phyloP scores from a whole-genome alignment of 352 stramenopile genomes.

The Phytophthora sansomeana region DNA sequence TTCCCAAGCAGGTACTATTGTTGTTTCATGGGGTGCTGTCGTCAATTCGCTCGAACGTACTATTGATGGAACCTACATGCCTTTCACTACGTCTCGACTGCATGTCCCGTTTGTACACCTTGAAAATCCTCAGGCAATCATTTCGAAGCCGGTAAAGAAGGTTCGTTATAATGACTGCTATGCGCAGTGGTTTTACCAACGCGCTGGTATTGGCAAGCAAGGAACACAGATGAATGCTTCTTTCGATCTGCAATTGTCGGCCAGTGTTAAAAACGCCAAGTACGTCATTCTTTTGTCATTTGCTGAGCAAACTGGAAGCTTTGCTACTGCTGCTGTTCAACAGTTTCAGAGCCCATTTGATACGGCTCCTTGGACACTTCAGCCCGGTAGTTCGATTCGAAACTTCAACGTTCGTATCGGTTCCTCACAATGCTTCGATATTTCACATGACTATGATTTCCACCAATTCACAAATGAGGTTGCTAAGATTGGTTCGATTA shows the following conservation, averaged over 20 bases:
- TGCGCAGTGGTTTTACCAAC: conserved; percentile 14
- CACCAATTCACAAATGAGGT: too few species aligned
- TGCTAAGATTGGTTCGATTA: too few species aligned
- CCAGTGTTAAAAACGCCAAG: conserved; percentile 8
- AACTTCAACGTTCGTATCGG: too few species aligned
- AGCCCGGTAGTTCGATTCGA: too few species aligned
- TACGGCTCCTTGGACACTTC: too few species aligned
- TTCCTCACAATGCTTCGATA: too few species aligned
- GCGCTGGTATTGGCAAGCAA: not conserved
- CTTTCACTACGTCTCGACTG: not conserved
- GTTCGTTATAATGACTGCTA: conserved; percentile 16
- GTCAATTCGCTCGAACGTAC: conserved; percentile 4
- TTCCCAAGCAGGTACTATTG: not conserved
- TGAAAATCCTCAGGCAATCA: conserved; percentile 6
- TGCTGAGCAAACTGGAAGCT: too few species aligned
- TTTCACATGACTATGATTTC: too few species aligned
- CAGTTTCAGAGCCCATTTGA: too few species aligned
- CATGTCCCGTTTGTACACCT: conserved; percentile 13
- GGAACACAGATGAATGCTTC: not conserved
- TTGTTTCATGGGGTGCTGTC: conserved; percentile 3
- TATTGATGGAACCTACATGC: conserved; percentile 6
- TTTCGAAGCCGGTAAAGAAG: conserved; percentile 7
- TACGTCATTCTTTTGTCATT: too few species aligned
- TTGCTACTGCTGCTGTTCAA: too few species aligned
- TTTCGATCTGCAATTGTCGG: conserved; percentile 8